These are phyloP conservation scores for Malus fusca DNA, from an alignment of 306 rosid genomes.

Conservation along the genomic window DNA sequence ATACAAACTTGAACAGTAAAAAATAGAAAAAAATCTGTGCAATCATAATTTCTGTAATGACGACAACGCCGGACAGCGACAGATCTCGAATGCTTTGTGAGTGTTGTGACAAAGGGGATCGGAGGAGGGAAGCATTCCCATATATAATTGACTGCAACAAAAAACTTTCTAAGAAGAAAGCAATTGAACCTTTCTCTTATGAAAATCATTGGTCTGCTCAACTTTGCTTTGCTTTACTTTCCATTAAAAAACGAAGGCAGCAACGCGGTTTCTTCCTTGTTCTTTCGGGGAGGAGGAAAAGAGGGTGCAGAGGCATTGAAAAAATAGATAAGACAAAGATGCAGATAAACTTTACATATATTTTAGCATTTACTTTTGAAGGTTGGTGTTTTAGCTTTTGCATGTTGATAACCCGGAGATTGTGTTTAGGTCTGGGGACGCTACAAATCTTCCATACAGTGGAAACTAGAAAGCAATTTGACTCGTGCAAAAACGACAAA, in stretches of 20 bases:
- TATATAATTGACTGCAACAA: slow-evolving; percentile 12
- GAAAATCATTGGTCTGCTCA: not conserved
- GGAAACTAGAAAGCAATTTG: not conserved
- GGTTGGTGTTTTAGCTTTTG: not conserved
- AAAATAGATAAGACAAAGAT: slow-evolving; percentile 26
- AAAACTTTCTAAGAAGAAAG: slow-evolving; percentile 23
- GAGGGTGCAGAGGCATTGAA: slow-evolving; percentile 25
- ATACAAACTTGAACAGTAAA: not conserved
- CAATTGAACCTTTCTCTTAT: slow-evolving; percentile 16
- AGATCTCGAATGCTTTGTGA: not conserved
- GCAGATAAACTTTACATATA: not conserved
- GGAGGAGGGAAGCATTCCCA: slow-evolving; percentile 9
- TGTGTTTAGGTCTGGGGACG: not conserved
- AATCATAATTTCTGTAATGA: not conserved
- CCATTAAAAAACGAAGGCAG: slow-evolving; percentile 16
- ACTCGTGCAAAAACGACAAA: slow-evolving; percentile 1
- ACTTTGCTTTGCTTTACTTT: not conserved
- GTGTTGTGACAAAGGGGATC: not conserved
- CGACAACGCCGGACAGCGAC: not conserved
- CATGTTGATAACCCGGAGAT: not conserved
- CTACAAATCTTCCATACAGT: not conserved
- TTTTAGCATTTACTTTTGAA: not conserved
- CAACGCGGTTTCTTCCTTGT: slow-evolving; percentile 44
- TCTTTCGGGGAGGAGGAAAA: not conserved
- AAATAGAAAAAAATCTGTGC: not conserved